A percentile compares a stretch with the other conserved stretches of the same genome.
These are phyloP conservation scores for Oenanthe sinensis DNA, from an alignment of 129 eudicot species.

Conservation along the genomic window DNA sequence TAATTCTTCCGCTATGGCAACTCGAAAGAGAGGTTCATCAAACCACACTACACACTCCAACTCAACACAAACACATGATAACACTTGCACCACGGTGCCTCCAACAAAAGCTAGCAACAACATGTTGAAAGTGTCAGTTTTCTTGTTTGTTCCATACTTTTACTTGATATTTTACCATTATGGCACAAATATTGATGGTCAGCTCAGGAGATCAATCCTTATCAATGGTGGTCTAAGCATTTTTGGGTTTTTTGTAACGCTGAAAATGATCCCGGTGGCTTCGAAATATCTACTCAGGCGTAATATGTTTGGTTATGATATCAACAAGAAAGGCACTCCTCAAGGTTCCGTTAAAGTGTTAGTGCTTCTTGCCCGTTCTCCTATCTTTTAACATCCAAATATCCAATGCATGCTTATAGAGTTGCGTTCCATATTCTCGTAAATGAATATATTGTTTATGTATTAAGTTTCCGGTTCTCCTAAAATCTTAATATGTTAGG, in stretches of 20 bases:
- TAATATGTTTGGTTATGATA: constrained; percentile 78
- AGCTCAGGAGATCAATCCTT: constrained; percentile 58
- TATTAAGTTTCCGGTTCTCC: too few relatives aligned
- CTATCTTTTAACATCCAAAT: not conserved
- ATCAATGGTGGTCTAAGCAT: constrained; percentile 59
- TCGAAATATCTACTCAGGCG: constrained; percentile 59
- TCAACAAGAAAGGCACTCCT: constrained; percentile 91
- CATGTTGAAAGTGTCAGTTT: constrained; percentile 32
- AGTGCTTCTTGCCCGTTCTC: constrained; percentile 6
- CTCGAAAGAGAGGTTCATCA: constrained; percentile 44
- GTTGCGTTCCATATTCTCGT: too few relatives aligned
- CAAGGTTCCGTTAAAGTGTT: constrained; percentile 70
- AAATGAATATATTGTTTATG: too few relatives aligned
- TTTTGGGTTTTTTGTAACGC: constrained; percentile 51
- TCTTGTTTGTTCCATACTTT: constrained; percentile 51
- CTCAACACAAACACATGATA: not conserved
- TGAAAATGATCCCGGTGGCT: constrained; percentile 75
- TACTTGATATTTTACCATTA: constrained; percentile 50
- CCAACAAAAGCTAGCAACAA: constrained; percentile 39
- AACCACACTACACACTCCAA: constrained; percentile 2
- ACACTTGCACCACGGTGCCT: constrained; percentile 16
- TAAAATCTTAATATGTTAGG: too few relatives aligned
- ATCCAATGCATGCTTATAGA: too few relatives aligned
- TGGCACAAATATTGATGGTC: constrained; percentile 29
- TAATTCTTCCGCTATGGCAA: constrained; percentile 29